Evolutionary conservation across 78 protist genomes (phyloP).

Genomic region (Dictyostelium purpureum): DNA sequence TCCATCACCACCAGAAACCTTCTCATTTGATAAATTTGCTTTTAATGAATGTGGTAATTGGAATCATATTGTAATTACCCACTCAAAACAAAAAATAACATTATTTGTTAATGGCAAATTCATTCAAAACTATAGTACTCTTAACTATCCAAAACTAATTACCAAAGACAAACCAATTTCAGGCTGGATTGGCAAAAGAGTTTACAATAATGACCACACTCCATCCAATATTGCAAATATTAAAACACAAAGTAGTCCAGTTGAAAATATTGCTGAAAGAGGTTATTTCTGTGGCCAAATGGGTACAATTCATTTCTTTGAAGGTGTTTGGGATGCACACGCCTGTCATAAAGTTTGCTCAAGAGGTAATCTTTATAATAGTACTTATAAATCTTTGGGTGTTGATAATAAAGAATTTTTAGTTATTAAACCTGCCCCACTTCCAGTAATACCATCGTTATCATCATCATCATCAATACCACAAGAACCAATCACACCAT

Average conservation of each 20-base stretch:
- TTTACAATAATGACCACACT: constrained; percentile 4
- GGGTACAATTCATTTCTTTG: constrained; percentile 77
- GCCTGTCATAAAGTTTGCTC: constrained; percentile 59
- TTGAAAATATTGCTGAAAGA: constrained; percentile 2
- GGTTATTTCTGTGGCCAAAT: constrained; percentile 74
- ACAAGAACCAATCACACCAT: background rate
- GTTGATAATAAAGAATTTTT: constrained; percentile 66
- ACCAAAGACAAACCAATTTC: constrained; percentile 73
- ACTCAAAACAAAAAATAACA: constrained; percentile 28
- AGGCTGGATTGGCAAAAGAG: constrained; percentile 68
- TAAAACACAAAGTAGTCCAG: background rate
- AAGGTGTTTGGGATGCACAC: constrained; percentile 74
- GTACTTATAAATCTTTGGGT: constrained; percentile 55
- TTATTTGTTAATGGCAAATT: constrained; percentile 59
- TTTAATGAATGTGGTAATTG: constrained; percentile 68
- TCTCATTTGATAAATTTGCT: constrained; percentile 62
- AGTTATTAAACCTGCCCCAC: constrained; percentile 54
- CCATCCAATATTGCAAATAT: background rate
- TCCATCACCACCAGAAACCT: constrained; percentile 74
- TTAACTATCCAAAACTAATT: constrained; percentile 52
- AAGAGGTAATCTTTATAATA: constrained; percentile 71
- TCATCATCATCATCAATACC: background rate
- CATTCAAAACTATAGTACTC: constrained; percentile 49
- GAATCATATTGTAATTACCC: constrained; percentile 62
- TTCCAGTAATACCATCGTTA: background rate